Conservation (phyloP, 768 basidiomycete species). For the Leccinellum albellum region DNA sequence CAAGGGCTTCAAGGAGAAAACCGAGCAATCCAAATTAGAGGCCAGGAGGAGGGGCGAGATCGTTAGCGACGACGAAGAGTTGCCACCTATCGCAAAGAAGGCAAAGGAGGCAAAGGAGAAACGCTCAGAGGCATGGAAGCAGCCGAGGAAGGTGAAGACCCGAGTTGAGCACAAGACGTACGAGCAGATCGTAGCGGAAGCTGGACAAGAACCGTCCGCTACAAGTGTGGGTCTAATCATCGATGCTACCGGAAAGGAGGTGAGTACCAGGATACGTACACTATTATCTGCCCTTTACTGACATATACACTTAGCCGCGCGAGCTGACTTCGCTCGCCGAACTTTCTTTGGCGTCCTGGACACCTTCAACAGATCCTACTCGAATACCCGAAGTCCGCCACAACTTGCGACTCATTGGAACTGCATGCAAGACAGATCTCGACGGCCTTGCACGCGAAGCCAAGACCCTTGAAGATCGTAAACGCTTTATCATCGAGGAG, state of each 20-base stretch:
- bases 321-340: conserved; percentile 86
- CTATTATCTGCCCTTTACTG: background rate
- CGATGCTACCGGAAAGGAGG: conserved; percentile 91
- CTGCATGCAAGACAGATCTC: conserved; percentile 78
- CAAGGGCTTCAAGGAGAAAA: conserved; percentile 85
- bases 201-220: conserved; percentile 54
- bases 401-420: conserved; percentile 84
- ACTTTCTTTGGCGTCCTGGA: conserved; percentile 73
- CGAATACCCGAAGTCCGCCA: conserved; percentile 97
- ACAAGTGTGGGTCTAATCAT: conserved; percentile 82
- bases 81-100: conserved; percentile 27
- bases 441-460: conserved; percentile 90
- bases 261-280: conserved; percentile 37
- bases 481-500: conserved; percentile 68
- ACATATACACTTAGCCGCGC: conserved; percentile 51
- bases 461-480: conserved; percentile 73
- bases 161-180: conserved; percentile 95
- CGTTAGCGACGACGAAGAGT: conserved; percentile 69
- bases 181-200: conserved; percentile 90
- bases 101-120: conserved; percentile 55
- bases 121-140: conserved; percentile 80
- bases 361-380: conserved; percentile 80
- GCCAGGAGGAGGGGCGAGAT: conserved; percentile 69
- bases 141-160: conserved; percentile 77
- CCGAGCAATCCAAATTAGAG: conserved; percentile 78